Evolutionary conservation across 2,329 filamentous ascomycete species (phyloP), one percentile per base, ranked within the genome.

Genomic region (Stagonosporopsis rhizophila): DNA sequence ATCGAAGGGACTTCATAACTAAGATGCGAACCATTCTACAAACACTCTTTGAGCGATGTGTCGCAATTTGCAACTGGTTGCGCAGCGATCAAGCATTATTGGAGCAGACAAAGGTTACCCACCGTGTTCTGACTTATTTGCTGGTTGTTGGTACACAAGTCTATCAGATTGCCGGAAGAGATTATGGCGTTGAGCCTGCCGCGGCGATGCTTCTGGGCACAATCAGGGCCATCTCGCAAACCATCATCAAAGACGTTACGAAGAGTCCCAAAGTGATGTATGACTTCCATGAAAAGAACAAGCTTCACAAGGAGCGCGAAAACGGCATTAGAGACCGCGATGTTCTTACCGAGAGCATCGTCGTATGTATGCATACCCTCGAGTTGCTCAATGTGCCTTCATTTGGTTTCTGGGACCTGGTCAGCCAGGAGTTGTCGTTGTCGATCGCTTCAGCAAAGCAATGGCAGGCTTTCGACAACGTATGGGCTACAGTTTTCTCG

Each of bases 401-500:
- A 14, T 60, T 61, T 14, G 62, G 69, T 3, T 81, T 85, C 53
- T 81, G 81, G 75, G 72, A 78, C n/a, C 52, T 80, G 19, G 62
- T 80, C 11, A 77, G 78, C 32, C 63, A 71, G 27, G 75, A 67
- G 59, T 72, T 75, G 28, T 51, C 62, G 34, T 23, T 56, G 38
- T 49, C 59, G 2, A 45, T 71, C 6, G 32, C 53, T 7, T 62
- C 51, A 2, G 56, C 69, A 5, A 61, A 44, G 11, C 62, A 75
- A 9, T 42, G 80, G 6, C 59, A 62, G 17, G 56, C 62, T 46
- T 71, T 79, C 15, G 74, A 81, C 49, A 61, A 67, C 40, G 58
- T 73, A 14, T 79, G 78, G 75, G 74, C 77, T 38, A 73, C 75
- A n/a, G 37, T 85, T 1, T 85, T 86, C 61, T 79, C 77, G 1